A percentile compares a stretch with the other conserved stretches of the same genome.
These are phyloP conservation scores for Rhodamnia rubescens DNA, from an alignment of 345 rosid species.

Conservation along the genomic window DNA sequence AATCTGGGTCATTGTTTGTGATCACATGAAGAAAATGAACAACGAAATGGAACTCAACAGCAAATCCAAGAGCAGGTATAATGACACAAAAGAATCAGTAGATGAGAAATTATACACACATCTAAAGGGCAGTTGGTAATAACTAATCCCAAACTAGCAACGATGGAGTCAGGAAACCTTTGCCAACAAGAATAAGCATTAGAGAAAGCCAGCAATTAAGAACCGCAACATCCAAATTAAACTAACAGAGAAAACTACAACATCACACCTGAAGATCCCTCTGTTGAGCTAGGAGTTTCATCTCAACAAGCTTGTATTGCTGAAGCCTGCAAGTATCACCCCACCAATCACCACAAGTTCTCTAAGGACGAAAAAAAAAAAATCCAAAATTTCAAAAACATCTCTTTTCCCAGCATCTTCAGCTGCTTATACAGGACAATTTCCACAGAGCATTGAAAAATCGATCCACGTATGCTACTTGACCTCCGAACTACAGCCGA, in stretches of 20 bases:
- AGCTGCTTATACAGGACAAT: not conserved
- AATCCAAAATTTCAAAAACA: not conserved
- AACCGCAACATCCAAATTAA: not conserved
- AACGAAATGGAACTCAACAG: not conserved
- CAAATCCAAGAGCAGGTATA: not conserved
- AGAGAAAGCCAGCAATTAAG: not conserved
- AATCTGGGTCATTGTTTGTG: not conserved
- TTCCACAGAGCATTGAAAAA: not conserved
- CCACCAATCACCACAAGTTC: not conserved
- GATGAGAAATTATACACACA: not conserved
- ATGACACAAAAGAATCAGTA: not conserved
- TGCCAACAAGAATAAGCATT: not conserved
- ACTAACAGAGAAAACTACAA: not conserved
- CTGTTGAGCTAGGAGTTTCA: slow-evolving; percentile 61
- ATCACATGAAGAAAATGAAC: not conserved
- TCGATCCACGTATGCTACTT: not conserved
- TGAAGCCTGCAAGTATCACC: slow-evolving; percentile 51
- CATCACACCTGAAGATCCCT: slow-evolving; percentile 70
- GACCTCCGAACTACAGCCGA: no score
- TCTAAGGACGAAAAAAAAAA: not conserved
- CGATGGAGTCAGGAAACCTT: not conserved
- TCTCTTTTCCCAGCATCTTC: not conserved
- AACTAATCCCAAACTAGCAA: not conserved
- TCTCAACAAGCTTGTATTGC: slow-evolving; percentile 26
- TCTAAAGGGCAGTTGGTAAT: not conserved